phyloP scores from a whole-genome alignment of 73 alveolate species.

The Paramecium sexaurelia region DNA sequence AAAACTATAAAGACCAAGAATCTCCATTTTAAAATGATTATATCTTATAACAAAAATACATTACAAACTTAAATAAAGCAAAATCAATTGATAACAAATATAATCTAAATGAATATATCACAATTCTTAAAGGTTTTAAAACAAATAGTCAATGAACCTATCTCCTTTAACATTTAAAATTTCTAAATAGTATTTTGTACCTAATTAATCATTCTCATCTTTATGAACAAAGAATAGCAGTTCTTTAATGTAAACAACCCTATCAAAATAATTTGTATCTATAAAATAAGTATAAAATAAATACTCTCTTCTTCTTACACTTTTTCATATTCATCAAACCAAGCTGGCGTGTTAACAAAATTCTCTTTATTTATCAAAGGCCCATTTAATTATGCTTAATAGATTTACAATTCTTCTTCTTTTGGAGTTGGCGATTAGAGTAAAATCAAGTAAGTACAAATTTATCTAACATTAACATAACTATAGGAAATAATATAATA shows the following conservation, averaged over 20 bases:
- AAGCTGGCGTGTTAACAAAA: conserved; percentile 31
- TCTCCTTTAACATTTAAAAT: conserved; percentile 47
- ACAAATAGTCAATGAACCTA: conserved; percentile 22
- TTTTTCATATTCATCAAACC: conserved; percentile 54
- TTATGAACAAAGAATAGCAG: conserved; percentile 66
- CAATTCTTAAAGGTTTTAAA: background rate
- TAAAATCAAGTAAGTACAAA: conserved; percentile 48
- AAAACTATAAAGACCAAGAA: background rate
- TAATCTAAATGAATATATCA: background rate
- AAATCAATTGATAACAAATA: background rate
- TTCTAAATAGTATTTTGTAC: conserved; percentile 20
- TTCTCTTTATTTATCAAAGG: background rate
- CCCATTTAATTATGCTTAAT: background rate
- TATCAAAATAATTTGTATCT: conserved; percentile 67
- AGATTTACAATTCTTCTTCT: background rate
- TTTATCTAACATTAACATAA: conserved; percentile 33
- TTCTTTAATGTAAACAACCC: conserved; percentile 59
- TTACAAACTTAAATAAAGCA: background rate
- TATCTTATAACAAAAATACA: background rate
- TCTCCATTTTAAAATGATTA: background rate
- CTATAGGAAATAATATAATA: background rate
- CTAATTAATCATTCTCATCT: conserved; percentile 60
- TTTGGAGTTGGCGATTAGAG: conserved; percentile 11
- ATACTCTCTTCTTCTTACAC: conserved; percentile 50
- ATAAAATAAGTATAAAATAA: background rate